Evolutionary conservation across 2,329 filamentous ascomycete genomes (phyloP), one percentile per base, ranked within the genome.

Genomic region (Trichoderma pleuroti): DNA sequence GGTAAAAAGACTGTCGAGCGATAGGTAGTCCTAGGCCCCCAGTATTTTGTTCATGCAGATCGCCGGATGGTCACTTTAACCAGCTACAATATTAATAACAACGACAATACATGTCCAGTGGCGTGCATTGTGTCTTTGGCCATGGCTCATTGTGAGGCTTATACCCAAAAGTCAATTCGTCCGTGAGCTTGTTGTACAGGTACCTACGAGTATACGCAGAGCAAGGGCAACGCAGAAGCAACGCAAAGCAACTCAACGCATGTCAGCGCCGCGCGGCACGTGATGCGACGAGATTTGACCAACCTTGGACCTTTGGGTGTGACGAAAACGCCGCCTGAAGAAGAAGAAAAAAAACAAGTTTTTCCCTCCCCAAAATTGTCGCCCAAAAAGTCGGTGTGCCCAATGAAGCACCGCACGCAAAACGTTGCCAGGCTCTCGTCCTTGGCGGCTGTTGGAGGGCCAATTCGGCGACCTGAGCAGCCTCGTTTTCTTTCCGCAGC

Each of bases 331-430:
- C 68, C 68, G 65, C 70, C 65, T 69, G 34, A 11, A 64, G 34
- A 42, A 42, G 18, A n/a, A 39, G n/a, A n/a, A 28, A 28, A 28
- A 42, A 69, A 46, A 57, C 36, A 57, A 36, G 68, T 28, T 28
- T 52, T 46, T 11, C 39, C 39, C 12, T 28, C 24, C 8, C 14
- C 11, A 16, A 8, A 4, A 42, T 56, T 32, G 49, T 34, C 34
- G 56, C 56, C 56, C 56, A 70, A 70, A 70, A 70, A 70, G 68
- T 70, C 68, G 68, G 68, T 70, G 68, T 70, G 52, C 61, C 34
- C 49, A 65, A 24, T 59, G 49, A 49, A 52, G 26, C 18, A 52
- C n/a, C n/a, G 36, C 36, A 39, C 16, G 18, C 39, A 39, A 21
- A 24, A 16, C 12, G 14, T 32, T 21, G 14, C 21, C 24, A 28